Evolutionary conservation across 352 stramenopile species (phyloP).

Genomic region (Phytophthora europaea): DNA sequence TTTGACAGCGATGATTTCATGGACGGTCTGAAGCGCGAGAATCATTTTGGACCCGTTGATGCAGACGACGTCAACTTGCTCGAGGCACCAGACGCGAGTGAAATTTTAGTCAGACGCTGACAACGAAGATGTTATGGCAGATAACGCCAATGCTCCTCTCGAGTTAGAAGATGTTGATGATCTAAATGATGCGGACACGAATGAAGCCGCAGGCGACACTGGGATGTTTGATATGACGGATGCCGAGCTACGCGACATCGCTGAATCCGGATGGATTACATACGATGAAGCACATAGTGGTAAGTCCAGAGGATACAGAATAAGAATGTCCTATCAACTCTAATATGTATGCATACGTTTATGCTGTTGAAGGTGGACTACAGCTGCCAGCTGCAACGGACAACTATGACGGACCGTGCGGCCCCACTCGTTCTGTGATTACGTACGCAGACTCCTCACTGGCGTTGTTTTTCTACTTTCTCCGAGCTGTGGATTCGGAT

Average conservation of each 20-base stretch:
- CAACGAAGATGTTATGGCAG: conserved; percentile 14
- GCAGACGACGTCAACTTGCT: conserved; percentile 14
- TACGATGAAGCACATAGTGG: conserved; percentile 16
- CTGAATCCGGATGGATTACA: background rate
- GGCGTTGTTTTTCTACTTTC: conserved; percentile 35
- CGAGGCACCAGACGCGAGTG: background rate
- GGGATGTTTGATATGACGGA: conserved; percentile 9
- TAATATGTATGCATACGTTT: conserved; percentile 6
- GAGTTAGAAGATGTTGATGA: conserved; percentile 8
- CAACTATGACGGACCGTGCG: conserved; percentile 8
- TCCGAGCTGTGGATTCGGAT: conserved; percentile 27
- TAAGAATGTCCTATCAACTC: background rate
- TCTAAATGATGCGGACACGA: background rate
- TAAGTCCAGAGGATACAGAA: conserved; percentile 26
- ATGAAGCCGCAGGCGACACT: background rate
- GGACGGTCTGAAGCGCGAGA: conserved; percentile 4
- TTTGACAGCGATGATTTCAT: conserved; percentile 22
- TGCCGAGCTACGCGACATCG: background rate
- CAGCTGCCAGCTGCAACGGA: conserved; percentile 13
- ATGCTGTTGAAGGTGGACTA: background rate
- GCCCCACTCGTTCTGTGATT: conserved; percentile 22
- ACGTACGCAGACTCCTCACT: conserved; percentile 20
- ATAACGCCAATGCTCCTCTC: background rate
- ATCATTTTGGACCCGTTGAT: background rate
- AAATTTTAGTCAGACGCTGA: conserved; percentile 10